phyloP scores from a whole-genome alignment of 805 yeast genomes.

The Lipomyces japonicus region DNA sequence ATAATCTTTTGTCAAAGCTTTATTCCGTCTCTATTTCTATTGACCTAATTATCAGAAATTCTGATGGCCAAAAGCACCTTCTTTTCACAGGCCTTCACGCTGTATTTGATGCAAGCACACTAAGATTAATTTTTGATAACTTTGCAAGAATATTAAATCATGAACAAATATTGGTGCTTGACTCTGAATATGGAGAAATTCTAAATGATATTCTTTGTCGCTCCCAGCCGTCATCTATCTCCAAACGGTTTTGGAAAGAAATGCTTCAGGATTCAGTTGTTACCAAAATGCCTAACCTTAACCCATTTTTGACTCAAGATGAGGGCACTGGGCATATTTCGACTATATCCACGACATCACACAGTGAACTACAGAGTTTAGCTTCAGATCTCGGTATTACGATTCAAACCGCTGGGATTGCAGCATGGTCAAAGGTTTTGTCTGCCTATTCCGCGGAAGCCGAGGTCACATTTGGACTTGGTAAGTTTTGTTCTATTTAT shows the following conservation, averaged over 20 bases:
- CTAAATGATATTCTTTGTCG: conserved; percentile 10
- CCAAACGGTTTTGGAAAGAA: conserved; percentile 15
- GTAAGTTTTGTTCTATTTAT: neutral
- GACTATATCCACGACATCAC: neutral
- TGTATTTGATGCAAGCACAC: conserved; percentile 24
- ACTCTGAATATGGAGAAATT: neutral
- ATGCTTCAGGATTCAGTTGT: conserved; percentile 7
- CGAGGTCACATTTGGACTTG: conserved; percentile 19
- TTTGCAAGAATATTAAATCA: neutral
- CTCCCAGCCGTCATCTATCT: neutral
- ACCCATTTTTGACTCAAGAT: neutral
- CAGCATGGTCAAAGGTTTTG: conserved; percentile 28
- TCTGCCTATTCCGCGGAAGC: conserved; percentile 24
- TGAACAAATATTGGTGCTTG: too few relatives aligned
- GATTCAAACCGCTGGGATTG: conserved; percentile 21
- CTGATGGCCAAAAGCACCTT: conserved; percentile 4
- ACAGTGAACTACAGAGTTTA: neutral
- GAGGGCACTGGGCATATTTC: neutral
- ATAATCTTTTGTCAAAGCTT: conserved; percentile 5
- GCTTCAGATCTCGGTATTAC: conserved; percentile 2
- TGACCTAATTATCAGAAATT: conserved; percentile 8
- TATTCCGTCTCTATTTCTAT: conserved; percentile 18
- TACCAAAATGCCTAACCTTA: conserved; percentile 21
- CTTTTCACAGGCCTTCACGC: conserved; percentile 27
- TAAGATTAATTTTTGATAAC: conserved; percentile 7